phyloP scores from a whole-genome alignment of 2,329 filamentous ascomycete genomes.

The Nannizzia gypsea region DNA sequence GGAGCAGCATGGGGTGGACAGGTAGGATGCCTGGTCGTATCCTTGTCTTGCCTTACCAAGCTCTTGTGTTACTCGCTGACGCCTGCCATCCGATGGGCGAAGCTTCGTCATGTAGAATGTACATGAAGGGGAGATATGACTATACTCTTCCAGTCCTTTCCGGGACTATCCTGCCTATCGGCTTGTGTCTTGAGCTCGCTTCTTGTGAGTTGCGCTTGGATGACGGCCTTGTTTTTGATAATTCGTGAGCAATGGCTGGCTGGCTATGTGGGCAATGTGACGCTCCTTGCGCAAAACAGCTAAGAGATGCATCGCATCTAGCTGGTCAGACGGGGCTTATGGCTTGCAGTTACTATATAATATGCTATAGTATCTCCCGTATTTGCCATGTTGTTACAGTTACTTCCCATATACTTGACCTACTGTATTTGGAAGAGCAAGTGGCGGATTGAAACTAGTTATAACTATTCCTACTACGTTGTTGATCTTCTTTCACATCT shows the following conservation, averaged over 20 bases:
- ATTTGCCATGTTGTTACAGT: background rate
- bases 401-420: background rate
- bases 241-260: background rate
- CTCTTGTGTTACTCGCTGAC: background rate
- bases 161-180: constrained; percentile 4
- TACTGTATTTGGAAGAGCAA: background rate
- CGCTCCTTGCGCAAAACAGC: background rate
- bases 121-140: background rate
- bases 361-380: background rate
- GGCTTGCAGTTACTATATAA: background rate
- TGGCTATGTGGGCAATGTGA: background rate
- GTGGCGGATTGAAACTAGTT: constrained; percentile 1
- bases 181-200: background rate
- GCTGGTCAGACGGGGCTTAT: background rate
- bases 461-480: background rate
- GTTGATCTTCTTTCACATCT: background rate
- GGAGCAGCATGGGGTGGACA: background rate
- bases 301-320: background rate
- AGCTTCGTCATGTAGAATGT: background rate
- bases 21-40: background rate
- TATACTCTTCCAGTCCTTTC: constrained; percentile 2
- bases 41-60: background rate
- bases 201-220: background rate
- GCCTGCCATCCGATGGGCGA: background rate
- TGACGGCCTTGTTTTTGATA: background rate